Evolutionary conservation across 495 filamentous ascomycete species (phyloP), one percentile per base, ranked within the genome.

Genomic region (Polyplosphaeria fusca): DNA sequence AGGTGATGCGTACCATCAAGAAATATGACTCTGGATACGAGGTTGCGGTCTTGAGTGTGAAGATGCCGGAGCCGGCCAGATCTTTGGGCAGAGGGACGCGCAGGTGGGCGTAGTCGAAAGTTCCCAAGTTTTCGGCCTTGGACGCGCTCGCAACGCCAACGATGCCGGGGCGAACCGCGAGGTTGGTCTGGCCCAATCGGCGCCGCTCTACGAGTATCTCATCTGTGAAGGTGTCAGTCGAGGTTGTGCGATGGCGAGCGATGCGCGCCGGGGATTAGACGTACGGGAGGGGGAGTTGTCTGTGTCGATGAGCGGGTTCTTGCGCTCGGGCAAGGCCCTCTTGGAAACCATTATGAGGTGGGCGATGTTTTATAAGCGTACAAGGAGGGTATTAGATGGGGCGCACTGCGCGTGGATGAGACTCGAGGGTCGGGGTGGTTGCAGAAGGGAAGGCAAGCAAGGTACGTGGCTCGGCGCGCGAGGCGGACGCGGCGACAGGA

Each of bases 41-140:
- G 28, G 67, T 54, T 20, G 66, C 67, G 4, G 64, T 63, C 61
- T 79, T 73, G 12, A 86, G 83, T 47, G 85, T 86, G 74, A 96
- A 97, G 64, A 98, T 92, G 66, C 92, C 92, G 20, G 91, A 95
- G 35, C 83, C 83, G 67, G 80, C 80, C 61, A 97, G 82, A 51
- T 90, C 86, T 70, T 87, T 87, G 22, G 94, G 93, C 47, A 98
- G 74, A 14, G 94, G 91, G 53, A 88, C 90, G 58, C 91, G 86
- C 42, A 98, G 79, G 66, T 97, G 93, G 63, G 91, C 93, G 72
- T 97, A 98, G 72, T 96, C 91, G 68, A 98, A 96, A 23, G 82
- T 80, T 28, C 89, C 89, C 46, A 92, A 70, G 60, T 85, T 86
- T 66, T 87, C 82, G 3, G 81, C 71, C 74, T 83, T 79, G 60